These are phyloP conservation scores for Saksenaea oblongispora DNA, from an alignment of 371 early-diverging fungal species.

Conservation along the genomic window DNA sequence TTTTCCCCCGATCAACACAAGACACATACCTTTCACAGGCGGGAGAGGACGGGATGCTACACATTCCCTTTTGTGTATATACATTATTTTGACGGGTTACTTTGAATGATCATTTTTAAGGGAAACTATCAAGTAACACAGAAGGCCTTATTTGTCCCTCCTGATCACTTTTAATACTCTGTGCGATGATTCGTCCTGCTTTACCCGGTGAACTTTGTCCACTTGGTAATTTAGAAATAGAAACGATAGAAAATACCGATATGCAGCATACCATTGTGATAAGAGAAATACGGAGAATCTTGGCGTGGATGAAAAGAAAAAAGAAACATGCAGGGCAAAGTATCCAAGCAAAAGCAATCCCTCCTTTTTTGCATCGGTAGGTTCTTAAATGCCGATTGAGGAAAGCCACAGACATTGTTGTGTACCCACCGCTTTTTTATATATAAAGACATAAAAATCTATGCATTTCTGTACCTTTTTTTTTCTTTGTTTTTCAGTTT, in stretches of 20 bases:
- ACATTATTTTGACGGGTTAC: background rate
- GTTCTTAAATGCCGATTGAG: constrained; percentile 4
- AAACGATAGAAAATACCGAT: background rate
- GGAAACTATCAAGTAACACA: background rate
- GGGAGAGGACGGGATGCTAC: background rate
- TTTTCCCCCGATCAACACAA: background rate
- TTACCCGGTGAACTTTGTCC: background rate
- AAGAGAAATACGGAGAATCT: background rate
- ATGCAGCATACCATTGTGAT: background rate
- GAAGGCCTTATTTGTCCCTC: constrained; percentile 2
- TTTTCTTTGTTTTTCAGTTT: background rate
- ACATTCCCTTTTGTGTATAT: background rate
- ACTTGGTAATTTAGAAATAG: background rate
- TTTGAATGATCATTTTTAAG: constrained; percentile 2
- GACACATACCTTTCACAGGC: background rate
- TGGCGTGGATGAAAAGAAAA: background rate
- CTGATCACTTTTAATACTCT: constrained; percentile 3
- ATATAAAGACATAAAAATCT: background rate
- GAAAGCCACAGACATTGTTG: constrained; percentile 1
- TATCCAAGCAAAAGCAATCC: background rate
- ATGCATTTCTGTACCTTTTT: background rate
- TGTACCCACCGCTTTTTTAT: background rate
- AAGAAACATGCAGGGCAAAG: background rate
- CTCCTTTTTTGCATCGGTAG: background rate
- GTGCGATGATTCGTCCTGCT: background rate